Base-by-base conservation (phyloP, 2,329 filamentous ascomycete genomes). In the Phialocephala sp. region DNA sequence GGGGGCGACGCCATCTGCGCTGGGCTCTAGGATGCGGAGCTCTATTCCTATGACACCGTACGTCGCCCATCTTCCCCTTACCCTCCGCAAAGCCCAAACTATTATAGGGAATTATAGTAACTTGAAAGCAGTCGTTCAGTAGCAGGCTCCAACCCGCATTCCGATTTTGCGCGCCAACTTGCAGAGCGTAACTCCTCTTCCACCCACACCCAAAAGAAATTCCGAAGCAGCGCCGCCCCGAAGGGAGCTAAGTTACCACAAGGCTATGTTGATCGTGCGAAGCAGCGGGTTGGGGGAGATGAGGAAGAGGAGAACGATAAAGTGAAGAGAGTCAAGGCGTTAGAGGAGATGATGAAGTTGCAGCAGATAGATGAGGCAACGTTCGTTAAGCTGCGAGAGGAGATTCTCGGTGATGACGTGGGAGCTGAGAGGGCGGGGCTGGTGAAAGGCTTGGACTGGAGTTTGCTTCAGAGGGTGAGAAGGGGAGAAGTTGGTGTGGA, bases 31-130 rank as follows among this genome's bases (percentile, higher is more conserved):
- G 74, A 88, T 91, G 79, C 88, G 88, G 71, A 86, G 91, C 39
- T 94, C 87, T 78, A 94, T 97, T 68, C 93, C 93, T 64, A 97
- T 97, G 94, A 97, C 94, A 57, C 94, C 94, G 90, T 93, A 84
- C 73, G 89, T 82, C 55, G 18, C 59, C 54, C 52, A 59, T 11
- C 27, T 47, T 15, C 18, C 47, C 36, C 37, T 18, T 4, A 35
- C 15, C 4, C 39, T 60, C 52, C 32, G 22, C 18, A 45, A 39
- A 35, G 45, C 66, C 64, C 62, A 41, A 66, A 62, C 15, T 27
- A 3, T 41, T 4, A 43, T n/a, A 18, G 6, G 6, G 2, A 43
- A 8, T n/a, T 8, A 18, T 50, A 50, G 11, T 20, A 2, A n/a
- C 8, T 27, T 55, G n/a, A 32, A 32, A 8, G 35, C 45, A 73